Evolutionary conservation across 306 rosid genomes (phyloP), one percentile per base, ranked within the genome.

Genomic region (Ormosia semicastrata): DNA sequence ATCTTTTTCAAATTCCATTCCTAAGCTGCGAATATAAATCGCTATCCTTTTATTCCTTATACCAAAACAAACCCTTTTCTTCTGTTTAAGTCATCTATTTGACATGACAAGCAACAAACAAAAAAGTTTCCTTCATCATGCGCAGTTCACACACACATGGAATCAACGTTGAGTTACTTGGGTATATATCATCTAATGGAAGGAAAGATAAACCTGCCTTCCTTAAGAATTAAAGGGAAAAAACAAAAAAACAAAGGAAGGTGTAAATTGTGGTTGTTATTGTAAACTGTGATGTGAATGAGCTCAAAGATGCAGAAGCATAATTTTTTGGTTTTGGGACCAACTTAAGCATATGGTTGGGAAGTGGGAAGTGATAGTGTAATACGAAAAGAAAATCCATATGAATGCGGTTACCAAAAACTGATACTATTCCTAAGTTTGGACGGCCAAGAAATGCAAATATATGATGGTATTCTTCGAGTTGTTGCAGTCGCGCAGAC

Each of bases 51-150:
- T 58, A 82, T 82, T 82, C 85, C 81, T 82, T 67, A 36, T 37
- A 75, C 52, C 66, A 46, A 82, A 82, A 76, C 81, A 82, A 81
- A 82, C 29, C 85, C 18, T 74, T 75, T 67, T 75, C n/a, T 24
- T 75, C 50, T 12, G 2, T 14, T 54, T 56, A 41, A 5, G 36
- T 68, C 40, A 41, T 79, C 40, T 43, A 40, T 57, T 75, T 67
- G 81, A 75, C 66, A 75, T 67, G 72, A 82, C 63, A 67, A 66
- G 44, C 76, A 82, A 66, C 50, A 56, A 65, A 34, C 34, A 66
- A 74, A 68, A 68, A 53, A 63, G 58, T 64, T 81, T 54, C 59
- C 49, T 59, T 62, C 78, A 80, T 71, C 84, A 17, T 43, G 7
- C 70, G 32, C 65, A 56, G 54, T 44, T 81, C 70, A 65, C 71